These are phyloP conservation scores for Imleria badia DNA, from an alignment of 768 basidiomycete genomes.

Conservation along the genomic window DNA sequence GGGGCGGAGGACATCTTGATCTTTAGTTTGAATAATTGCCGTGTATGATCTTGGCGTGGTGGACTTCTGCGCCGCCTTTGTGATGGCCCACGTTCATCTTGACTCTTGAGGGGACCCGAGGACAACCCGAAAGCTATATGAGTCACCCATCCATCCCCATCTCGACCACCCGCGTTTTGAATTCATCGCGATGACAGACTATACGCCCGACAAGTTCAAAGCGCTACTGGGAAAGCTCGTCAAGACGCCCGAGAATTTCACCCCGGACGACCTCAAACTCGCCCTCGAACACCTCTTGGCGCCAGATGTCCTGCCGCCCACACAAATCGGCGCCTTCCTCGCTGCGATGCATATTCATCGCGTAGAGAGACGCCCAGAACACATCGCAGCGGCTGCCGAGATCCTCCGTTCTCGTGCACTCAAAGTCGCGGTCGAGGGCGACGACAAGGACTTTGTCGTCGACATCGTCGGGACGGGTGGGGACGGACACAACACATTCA, in stretches of 20 bases:
- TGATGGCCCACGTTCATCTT: neutral
- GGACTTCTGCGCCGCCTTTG: neutral
- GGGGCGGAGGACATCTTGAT: constrained; percentile 93
- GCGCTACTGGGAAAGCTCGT: constrained; percentile 74
- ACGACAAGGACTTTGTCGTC: constrained; percentile 69
- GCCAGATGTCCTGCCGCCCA: constrained; percentile 58
- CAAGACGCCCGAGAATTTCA: constrained; percentile 80
- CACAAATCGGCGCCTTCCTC: constrained; percentile 88
- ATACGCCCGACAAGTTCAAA: constrained; percentile 64
- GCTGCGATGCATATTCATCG: constrained; percentile 80
- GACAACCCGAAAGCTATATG: too few relatives aligned
- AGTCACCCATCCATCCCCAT: too few relatives aligned
- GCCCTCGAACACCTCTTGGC: constrained; percentile 77
- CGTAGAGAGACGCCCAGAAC: constrained; percentile 72
- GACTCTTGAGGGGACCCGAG: too few relatives aligned
- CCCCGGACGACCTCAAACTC: constrained; percentile 64
- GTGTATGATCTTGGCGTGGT: constrained; percentile 51
- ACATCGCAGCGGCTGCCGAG: constrained; percentile 73
- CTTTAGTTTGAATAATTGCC: constrained; percentile 90
- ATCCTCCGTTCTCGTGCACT: constrained; percentile 63
- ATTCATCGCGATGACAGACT: constrained; percentile 24
- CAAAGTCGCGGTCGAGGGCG: constrained; percentile 56
- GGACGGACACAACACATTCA: constrained; percentile 94
- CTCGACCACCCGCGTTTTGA: too few relatives aligned
- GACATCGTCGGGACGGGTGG: constrained; percentile 54